phyloP scores from a whole-genome alignment of 1,139 yeast genomes.

The Geotrichum restrictum region DNA sequence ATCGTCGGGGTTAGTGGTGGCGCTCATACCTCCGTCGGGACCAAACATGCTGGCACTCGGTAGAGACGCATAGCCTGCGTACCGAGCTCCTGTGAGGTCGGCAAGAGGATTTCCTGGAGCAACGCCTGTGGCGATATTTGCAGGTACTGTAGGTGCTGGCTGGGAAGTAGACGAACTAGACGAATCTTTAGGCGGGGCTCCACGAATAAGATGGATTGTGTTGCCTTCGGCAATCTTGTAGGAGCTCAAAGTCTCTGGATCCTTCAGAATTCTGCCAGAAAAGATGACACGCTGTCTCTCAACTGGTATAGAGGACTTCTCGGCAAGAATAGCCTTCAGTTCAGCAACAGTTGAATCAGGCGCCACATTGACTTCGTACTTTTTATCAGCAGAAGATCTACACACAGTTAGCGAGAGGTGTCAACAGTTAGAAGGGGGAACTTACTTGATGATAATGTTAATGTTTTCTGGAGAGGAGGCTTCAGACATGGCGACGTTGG shows the following conservation, averaged over 20 bases:
- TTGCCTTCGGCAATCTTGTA: constrained; percentile 85
- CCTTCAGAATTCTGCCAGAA: constrained; percentile 90
- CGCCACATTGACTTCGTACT: constrained; percentile 60
- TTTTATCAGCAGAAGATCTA: constrained; percentile 67
- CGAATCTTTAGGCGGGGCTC: constrained; percentile 39
- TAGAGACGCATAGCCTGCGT: constrained; percentile 85
- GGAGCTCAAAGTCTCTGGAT: constrained; percentile 63
- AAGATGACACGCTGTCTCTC: constrained; percentile 82
- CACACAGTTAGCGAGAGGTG: neutral
- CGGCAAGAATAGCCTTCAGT: constrained; percentile 62
- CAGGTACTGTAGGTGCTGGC: constrained; percentile 47
- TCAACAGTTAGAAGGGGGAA: neutral
- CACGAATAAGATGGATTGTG: constrained; percentile 81
- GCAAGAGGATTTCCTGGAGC: constrained; percentile 88
- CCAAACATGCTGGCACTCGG: constrained; percentile 91
- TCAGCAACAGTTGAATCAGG: constrained; percentile 57
- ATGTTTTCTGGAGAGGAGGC: constrained; percentile 5
- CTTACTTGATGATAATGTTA: constrained; percentile 16
- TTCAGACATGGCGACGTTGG: constrained; percentile 12
- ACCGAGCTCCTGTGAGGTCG: constrained; percentile 89
- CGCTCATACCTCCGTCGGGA: constrained; percentile 85
- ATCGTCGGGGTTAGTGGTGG: constrained; percentile 71
- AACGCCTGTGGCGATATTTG: constrained; percentile 79
- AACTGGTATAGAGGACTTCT: constrained; percentile 60
- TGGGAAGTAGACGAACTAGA: constrained; percentile 25